These are phyloP conservation scores for Musa beccarii DNA, from an alignment of 176 grass and related monocot genomes.

Conservation along the genomic window DNA sequence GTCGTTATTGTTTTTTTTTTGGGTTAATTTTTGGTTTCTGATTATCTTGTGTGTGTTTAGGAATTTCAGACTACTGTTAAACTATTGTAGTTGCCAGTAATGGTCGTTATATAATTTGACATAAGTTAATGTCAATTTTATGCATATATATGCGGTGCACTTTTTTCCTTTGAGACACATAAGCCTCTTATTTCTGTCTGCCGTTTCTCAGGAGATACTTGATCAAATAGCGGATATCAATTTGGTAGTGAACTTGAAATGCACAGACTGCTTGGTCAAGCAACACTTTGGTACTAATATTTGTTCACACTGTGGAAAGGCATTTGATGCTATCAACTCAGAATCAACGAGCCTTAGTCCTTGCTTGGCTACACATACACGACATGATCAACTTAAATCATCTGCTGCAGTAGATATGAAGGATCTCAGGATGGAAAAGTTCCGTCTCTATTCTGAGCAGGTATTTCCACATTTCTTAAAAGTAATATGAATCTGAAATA, in stretches of 20 bases:
- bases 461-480: constrained; percentile 22
- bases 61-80: too few species aligned
- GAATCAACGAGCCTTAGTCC: constrained; percentile 37
- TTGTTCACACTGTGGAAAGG: constrained; percentile 69
- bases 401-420: constrained; percentile 39
- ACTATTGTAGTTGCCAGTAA: too few species aligned
- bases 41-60: too few species aligned
- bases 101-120: background rate
- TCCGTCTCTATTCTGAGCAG: constrained; percentile 66
- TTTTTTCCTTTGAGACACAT: background rate
- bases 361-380: constrained; percentile 29
- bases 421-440: constrained; percentile 42
- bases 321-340: constrained; percentile 40
- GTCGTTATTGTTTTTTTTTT: too few species aligned
- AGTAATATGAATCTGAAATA: too few species aligned
- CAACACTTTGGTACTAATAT: constrained; percentile 42
- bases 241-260: constrained; percentile 96
- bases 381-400: constrained; percentile 33
- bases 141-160: background rate
- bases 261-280: constrained; percentile 63
- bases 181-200: background rate
- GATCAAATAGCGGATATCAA: constrained; percentile 82
- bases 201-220: constrained; percentile 69
- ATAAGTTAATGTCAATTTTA: background rate
- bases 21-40: too few species aligned